Evolutionary conservation across 2,329 filamentous ascomycete species (phyloP), one percentile per base, ranked within the genome.

Genomic region (Fusarium cyanostomum): DNA sequence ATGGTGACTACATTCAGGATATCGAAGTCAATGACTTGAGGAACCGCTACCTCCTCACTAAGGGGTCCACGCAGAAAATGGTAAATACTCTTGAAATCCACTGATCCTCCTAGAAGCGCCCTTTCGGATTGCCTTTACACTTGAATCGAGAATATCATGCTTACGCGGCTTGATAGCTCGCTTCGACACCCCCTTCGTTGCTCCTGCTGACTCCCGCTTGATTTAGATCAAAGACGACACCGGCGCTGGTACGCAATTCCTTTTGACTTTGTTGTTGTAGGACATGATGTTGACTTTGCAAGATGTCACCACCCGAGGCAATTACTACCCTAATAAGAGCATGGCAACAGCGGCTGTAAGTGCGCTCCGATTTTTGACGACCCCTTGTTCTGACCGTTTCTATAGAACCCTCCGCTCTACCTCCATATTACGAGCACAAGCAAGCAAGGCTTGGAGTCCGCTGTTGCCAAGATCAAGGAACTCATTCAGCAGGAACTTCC

Each of bases 171-270:
- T 82, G 81, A 84, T 86, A 90, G 88, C 86, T 86, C 80, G 77
- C 77, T 79, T 79, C 79, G 78, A 77, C 77, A 74, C 78, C 77
- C 82, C 85, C 86, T 89, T 87, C 88, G 87, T 92, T 89, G 87
- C 91, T 92, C 88, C 88, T 95, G 92, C 94, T 98, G 88, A 97
- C 94, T 87, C 89, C 85, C 81, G 85, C 88, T 86, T 95, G 89
- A 91, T 91, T 73, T 94, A 99, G 95, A 99, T 99, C 75, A 96
- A 97, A 90, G 94, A 97, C 84, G 92, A 97, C 75, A 98, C 94
- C 89, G 95, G 95, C 86, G 94, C 95, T 86, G 95, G 95, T 99
- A 99, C 89, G 94, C 87, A 81, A 55, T 56, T 54, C 44, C 77
- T 82, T 80, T 56, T 48, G 48, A 61, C 39, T 31, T 52, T 54